Conservation (phyloP, 371 early-diverging fungal genomes). For the Nematocida major region DNA sequence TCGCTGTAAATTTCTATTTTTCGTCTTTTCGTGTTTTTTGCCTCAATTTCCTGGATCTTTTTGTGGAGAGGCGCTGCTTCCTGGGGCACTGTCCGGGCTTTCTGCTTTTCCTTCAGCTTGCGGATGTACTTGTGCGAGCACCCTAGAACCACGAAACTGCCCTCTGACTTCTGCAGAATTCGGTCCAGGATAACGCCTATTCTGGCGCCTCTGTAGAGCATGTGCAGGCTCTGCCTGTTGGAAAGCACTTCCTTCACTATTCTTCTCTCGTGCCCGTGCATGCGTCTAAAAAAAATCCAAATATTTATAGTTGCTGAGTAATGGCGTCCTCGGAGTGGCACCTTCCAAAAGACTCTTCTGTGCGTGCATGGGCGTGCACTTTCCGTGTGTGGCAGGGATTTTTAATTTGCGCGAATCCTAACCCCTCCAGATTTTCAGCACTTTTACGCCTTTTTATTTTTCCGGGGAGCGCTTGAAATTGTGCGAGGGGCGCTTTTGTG, state of each 20-base stretch:
- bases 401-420: no score
- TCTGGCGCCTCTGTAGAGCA: constrained; percentile 20
- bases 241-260: constrained; percentile 22
- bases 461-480: no score
- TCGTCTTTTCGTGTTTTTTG: neutral
- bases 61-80: neutral
- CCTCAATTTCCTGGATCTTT: neutral
- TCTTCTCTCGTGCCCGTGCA: constrained; percentile 20
- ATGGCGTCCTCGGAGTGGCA: no score
- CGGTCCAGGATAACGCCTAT: neutral
- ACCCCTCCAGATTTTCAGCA: no score
- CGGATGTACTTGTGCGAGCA: neutral
- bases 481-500: no score
- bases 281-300: neutral
- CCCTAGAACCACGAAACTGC: constrained; percentile 24
- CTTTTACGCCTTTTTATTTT: no score
- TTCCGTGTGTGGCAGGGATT: no score
- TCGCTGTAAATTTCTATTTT: constrained; percentile 1
- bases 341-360: no score
- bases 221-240: neutral
- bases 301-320: neutral
- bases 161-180: neutral
- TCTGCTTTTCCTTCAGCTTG: neutral
- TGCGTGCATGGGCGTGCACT: no score
- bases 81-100: neutral